These are phyloP conservation scores for Auricularia cornea DNA, from an alignment of 768 basidiomycete genomes.

Conservation along the genomic window DNA sequence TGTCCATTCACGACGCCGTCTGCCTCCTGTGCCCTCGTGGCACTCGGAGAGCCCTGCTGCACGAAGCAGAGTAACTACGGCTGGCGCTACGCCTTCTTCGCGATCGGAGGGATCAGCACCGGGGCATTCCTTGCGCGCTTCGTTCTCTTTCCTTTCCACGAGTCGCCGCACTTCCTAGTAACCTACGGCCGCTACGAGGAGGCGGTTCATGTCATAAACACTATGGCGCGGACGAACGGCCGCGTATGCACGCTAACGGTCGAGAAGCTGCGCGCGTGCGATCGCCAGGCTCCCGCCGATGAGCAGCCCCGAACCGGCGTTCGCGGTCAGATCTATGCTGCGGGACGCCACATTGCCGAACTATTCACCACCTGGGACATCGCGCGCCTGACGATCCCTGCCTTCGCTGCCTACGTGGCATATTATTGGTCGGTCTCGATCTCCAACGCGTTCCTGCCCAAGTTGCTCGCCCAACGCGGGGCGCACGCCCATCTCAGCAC, in stretches of 20 bases:
- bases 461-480: neutral
- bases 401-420: conserved; percentile 1
- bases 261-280: conserved; percentile 31
- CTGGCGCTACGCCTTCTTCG: conserved; percentile 52
- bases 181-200: conserved; percentile 45
- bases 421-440: conserved; percentile 42
- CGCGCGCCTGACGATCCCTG: conserved; percentile 48
- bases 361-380: conserved; percentile 59
- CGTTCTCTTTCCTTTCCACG: conserved; percentile 43
- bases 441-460: neutral
- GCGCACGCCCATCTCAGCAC: neutral
- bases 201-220: conserved; percentile 39
- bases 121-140: conserved; percentile 44
- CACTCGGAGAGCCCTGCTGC: neutral
- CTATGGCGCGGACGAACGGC: conserved; percentile 45
- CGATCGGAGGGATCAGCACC: conserved; percentile 44
- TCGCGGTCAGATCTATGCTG: conserved; percentile 11
- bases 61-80: conserved; percentile 43
- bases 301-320: too few species aligned
- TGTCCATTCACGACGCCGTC: conserved; percentile 27
- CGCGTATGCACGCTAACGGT: conserved; percentile 32
- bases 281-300: conserved; percentile 4
- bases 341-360: conserved; percentile 39
- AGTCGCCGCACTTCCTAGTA: conserved; percentile 51
- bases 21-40: conserved; percentile 27